Conservation (phyloP, 108 stramenopile genomes). For the Cyclotella distinguenda region DNA sequence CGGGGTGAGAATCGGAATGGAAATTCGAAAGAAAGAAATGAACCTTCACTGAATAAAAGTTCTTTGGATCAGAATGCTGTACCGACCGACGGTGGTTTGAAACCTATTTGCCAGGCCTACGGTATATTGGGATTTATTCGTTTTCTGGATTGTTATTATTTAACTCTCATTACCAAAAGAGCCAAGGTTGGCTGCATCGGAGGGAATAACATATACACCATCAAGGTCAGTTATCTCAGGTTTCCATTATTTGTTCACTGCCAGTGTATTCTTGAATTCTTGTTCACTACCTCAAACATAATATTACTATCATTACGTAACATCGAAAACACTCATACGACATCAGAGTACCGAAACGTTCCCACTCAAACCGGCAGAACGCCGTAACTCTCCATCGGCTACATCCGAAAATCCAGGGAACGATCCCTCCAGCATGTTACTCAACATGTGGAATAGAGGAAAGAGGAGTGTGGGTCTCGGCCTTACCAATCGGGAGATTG, state of each 20-base stretch:
- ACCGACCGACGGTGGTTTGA: slow-evolving; percentile 45
- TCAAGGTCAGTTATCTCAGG: slow-evolving; percentile 58
- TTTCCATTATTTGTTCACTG: no score
- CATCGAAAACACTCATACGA: neutral
- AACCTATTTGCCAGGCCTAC: slow-evolving; percentile 85
- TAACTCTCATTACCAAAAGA: slow-evolving; percentile 94
- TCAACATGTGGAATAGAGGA: slow-evolving; percentile 91
- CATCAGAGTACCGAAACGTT: slow-evolving; percentile 74
- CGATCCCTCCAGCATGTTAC: slow-evolving; percentile 78
- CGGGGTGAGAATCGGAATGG: neutral
- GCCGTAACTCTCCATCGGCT: slow-evolving; percentile 20
- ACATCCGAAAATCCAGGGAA: slow-evolving; percentile 26
- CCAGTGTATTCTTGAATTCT: neutral
- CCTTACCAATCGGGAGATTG: slow-evolving; percentile 82
- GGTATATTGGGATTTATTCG: slow-evolving; percentile 91
- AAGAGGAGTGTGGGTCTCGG: slow-evolving; percentile 83
- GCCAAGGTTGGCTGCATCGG: slow-evolving; percentile 94
- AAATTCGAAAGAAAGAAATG: neutral
- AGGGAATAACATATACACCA: slow-evolving; percentile 94
- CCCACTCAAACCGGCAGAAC: slow-evolving; percentile 83
- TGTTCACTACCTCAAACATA: neutral
- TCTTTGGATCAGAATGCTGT: no score
- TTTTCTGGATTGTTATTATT: slow-evolving; percentile 97
- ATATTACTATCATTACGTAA: no score
- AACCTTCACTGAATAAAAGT: neutral